Evolutionary conservation across 371 early-diverging fungal species (phyloP).

Genomic region (Smittium culicis): DNA sequence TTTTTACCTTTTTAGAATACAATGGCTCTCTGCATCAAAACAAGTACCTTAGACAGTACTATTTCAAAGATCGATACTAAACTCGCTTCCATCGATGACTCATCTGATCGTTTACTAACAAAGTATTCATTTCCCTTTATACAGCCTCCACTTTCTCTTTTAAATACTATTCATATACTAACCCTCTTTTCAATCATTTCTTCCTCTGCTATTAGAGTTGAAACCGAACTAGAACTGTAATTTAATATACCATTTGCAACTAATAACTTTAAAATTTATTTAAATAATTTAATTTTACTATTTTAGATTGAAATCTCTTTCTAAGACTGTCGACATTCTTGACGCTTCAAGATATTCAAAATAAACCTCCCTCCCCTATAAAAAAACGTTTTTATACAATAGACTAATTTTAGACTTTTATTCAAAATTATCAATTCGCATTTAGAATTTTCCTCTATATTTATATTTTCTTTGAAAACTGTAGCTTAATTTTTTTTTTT

Average conservation of each 20-base stretch:
- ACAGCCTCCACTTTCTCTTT: no score
- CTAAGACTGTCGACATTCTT: neutral
- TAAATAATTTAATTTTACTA: no score
- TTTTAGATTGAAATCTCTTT: conserved; percentile 2
- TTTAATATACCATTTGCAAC: no score
- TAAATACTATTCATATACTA: no score
- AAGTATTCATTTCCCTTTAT: no score
- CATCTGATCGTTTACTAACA: neutral
- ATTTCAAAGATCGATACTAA: neutral
- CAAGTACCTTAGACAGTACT: neutral
- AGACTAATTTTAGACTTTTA: no score
- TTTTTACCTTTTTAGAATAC: neutral
- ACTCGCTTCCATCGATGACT: neutral
- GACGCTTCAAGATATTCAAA: neutral
- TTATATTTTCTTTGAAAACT: no score
- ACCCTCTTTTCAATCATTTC: no score
- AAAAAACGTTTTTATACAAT: no score
- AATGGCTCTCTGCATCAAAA: neutral
- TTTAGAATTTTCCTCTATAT: no score
- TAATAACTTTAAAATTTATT: no score
- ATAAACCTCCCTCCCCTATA: neutral
- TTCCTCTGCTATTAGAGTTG: neutral
- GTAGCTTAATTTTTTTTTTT: neutral
- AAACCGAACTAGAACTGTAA: neutral
- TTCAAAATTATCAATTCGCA: no score